These are phyloP conservation scores for Yueomyces sinensis DNA, from an alignment of 805 yeast species.

Conservation along the genomic window DNA sequence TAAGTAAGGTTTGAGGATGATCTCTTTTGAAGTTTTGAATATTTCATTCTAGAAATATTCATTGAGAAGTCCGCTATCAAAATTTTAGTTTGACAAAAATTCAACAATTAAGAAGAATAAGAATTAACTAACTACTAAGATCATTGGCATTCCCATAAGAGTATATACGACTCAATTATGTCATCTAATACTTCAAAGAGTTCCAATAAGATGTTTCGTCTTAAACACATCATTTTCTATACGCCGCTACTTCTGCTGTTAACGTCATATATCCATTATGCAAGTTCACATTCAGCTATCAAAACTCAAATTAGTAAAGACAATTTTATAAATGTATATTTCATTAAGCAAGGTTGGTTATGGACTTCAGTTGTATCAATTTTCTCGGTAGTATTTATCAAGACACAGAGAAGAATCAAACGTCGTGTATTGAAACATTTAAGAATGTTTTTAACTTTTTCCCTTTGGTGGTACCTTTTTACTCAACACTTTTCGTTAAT, in stretches of 20 bases:
- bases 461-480: slow-evolving; percentile 74
- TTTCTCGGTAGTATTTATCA: neutral
- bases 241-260: neutral
- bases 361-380: slow-evolving; percentile 52
- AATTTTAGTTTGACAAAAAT: no score
- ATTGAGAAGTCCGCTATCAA: no score
- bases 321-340: slow-evolving; percentile 54
- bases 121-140: no score
- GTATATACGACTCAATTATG: no score
- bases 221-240: neutral
- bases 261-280: neutral
- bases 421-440: neutral
- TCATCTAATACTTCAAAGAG: no score
- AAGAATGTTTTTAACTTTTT: neutral
- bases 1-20: no score
- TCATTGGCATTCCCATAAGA: no score
- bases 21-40: no score
- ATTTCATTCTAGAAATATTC: no score
- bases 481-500: slow-evolving; percentile 57
- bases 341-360: slow-evolving; percentile 87
- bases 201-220: neutral
- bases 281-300: neutral
- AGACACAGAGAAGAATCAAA: neutral
- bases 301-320: slow-evolving; percentile 33
- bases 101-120: no score